Conservation (phyloP, 345 rosid genomes). For the Orychophragmus violaceus region DNA sequence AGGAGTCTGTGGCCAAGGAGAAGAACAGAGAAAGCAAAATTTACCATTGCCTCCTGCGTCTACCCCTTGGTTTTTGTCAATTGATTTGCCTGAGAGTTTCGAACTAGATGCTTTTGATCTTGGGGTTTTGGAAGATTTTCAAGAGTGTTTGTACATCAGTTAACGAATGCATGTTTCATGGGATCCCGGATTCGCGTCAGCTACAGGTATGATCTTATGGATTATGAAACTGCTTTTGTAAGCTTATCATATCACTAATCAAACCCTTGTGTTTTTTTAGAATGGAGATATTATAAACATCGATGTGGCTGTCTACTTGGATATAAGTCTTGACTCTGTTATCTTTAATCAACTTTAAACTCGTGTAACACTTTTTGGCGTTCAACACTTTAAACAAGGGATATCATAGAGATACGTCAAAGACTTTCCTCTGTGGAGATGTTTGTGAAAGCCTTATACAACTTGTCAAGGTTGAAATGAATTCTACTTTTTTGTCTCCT, state of each 20-base stretch:
- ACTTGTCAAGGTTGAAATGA: too few relatives aligned
- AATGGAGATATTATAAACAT: conserved; percentile 83
- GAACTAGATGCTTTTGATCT: too few relatives aligned
- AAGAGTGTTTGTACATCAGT: conserved; percentile 91
- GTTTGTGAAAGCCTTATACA: conserved; percentile 39
- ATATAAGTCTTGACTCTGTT: conserved; percentile 49
- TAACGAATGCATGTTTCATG: conserved; percentile 94
- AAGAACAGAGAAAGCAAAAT: conserved; percentile 20
- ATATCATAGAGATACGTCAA: conserved; percentile 91
- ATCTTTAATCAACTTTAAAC: neutral
- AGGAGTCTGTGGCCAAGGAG: conserved; percentile 45
- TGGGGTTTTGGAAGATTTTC: conserved; percentile 91
- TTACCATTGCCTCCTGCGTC: conserved; percentile 31
- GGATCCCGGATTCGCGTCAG: conserved; percentile 88
- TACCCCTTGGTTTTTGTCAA: conserved; percentile 30
- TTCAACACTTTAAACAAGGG: conserved; percentile 58
- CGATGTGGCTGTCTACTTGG: conserved; percentile 80
- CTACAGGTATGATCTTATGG: conserved; percentile 70
- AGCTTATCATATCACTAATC: conserved; percentile 16
- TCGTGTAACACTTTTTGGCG: neutral
- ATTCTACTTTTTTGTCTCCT: too few relatives aligned
- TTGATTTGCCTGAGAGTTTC: conserved; percentile 61
- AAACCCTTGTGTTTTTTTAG: conserved; percentile 33
- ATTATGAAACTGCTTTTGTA: conserved; percentile 1
- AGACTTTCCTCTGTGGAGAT: conserved; percentile 73